Base-by-base conservation (phyloP, 2,329 filamentous ascomycete genomes). In the Lecanosticta acicola region DNA sequence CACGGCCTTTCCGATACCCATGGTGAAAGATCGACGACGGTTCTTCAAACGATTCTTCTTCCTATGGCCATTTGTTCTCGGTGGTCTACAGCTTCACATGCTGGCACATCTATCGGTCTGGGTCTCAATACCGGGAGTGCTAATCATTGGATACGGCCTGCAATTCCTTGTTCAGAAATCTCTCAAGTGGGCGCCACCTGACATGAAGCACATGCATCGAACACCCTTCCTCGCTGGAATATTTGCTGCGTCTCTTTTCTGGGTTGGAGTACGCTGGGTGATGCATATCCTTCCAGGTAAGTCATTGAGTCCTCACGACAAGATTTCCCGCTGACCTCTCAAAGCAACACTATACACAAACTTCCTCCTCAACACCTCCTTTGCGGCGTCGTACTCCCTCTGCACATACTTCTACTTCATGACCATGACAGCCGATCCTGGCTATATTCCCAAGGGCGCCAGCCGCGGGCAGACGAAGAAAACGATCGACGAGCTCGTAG, bases 141-240 rank as follows among this genome's bases (percentile, higher is more conserved):
- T 85, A 2, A 71, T 80, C 4, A 72, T 81, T 7, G 78, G 81
- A 1, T 90, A 81, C 68, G 77, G 75, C 7, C 74, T 94, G 58
- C 87, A 95, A 59, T 88, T 80, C 78, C 71, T 81, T 44, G 87
- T 86, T 4, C 81, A 85, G 64, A 84, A 87, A 68, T 72, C 91
- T 32, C 74, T 94, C 45, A 82, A 84, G 51, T 90, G 85, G 73
- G 90, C 87, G 14, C 90, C 90, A 9, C 75, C 84, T 2, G 87
- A 95, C 59, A 94, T 94, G 83, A 84, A 88, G 58, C 80, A 84
- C 55, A 83, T 97, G 59, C 89, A 96, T 64, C 87, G 85, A 69
- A 97, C 93, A 48, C 91, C 93, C 10, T 97, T 90, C 77, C 75
- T 98, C 56, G 84, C 93, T 0, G 93, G 93, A 46, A 90, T 98